These are phyloP conservation scores for Artemisia annua DNA, from an alignment of 129 eudicot species.

Conservation along the genomic window DNA sequence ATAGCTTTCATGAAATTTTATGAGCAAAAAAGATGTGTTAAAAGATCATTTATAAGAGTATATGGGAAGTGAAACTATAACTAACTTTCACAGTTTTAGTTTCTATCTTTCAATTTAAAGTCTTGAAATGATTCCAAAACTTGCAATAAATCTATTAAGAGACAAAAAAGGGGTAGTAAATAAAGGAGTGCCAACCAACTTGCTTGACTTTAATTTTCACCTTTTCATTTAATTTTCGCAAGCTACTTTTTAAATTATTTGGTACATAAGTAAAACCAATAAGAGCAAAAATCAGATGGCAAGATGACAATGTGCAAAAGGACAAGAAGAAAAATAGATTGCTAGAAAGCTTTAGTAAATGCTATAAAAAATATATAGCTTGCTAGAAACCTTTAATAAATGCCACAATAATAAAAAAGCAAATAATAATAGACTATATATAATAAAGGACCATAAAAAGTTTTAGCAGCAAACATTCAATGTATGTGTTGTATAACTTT, in stretches of 20 bases:
- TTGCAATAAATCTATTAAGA: too few species aligned
- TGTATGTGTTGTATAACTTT: neutral
- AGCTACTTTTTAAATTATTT: neutral
- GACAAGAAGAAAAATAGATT: too few species aligned
- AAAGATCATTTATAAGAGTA: neutral
- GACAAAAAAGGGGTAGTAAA: too few species aligned
- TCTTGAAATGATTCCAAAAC: neutral
- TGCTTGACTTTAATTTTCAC: constrained; percentile 20
- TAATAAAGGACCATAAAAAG: neutral
- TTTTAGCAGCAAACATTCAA: constrained; percentile 7
- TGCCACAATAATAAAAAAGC: neutral
- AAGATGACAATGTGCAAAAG: too few species aligned
- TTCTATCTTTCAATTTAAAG: neutral
- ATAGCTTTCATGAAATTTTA: neutral
- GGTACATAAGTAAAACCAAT: neutral
- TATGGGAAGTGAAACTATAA: neutral
- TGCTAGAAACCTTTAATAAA: neutral
- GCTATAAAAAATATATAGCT: neutral
- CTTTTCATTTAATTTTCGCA: neutral
- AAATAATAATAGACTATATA: neutral
- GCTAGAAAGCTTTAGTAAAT: too few species aligned
- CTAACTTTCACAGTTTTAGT: constrained; percentile 18
- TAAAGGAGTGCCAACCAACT: neutral
- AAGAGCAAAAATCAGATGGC: neutral
- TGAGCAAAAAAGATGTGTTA: neutral